phyloP scores from a whole-genome alignment of 106 monocot genomes.

The Ottelia alismoides region DNA sequence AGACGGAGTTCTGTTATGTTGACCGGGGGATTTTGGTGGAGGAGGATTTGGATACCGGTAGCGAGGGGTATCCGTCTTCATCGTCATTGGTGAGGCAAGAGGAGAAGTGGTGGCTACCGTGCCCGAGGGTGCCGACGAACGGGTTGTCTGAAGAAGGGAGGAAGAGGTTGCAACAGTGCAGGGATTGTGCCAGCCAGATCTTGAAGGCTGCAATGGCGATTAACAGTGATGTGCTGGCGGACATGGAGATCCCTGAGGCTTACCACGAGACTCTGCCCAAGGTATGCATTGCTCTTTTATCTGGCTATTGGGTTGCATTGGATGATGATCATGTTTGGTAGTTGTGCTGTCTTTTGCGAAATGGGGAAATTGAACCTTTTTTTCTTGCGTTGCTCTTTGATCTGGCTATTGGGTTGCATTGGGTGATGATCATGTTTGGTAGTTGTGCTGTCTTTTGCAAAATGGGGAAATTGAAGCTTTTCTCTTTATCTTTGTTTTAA shows the following conservation, averaged over 20 bases:
- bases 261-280: constrained; percentile 82
- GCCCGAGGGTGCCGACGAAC: constrained; percentile 62
- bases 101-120: constrained; percentile 99
- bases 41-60: constrained; percentile 24
- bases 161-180: constrained; percentile 63
- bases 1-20: constrained; percentile 90
- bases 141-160: constrained; percentile 57
- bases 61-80: constrained; percentile 21
- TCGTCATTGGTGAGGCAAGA: constrained; percentile 66
- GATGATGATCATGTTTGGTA: too few species aligned
- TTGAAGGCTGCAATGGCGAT: constrained; percentile 95
- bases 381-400: neutral
- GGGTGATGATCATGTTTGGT: too few species aligned
- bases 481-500: too few species aligned
- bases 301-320: too few species aligned
- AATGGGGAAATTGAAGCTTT: too few species aligned
- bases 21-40: constrained; percentile 62
- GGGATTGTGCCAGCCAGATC: constrained; percentile 87
- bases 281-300: constrained; percentile 20
- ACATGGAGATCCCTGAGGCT: constrained; percentile 78
- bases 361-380: too few species aligned
- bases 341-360: too few species aligned
- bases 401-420: too few species aligned
- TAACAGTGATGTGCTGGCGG: constrained; percentile 74
- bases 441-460: too few species aligned